Conservation (phyloP, 805 yeast genomes). For the Saccharomycopsis sp. region DNA sequence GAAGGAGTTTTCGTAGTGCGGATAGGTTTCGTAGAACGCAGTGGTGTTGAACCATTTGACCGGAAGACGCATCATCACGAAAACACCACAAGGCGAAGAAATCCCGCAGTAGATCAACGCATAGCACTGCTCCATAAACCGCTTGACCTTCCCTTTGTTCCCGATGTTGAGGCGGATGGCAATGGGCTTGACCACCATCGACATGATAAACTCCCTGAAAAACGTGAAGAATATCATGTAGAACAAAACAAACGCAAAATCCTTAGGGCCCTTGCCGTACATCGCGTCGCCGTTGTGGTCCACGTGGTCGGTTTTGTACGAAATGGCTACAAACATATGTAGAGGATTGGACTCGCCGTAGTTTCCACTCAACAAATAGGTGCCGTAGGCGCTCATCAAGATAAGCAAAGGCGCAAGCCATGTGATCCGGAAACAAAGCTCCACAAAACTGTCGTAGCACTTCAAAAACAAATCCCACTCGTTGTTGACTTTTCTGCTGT, state of each 20-base stretch:
- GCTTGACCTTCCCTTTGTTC: conserved; percentile 49
- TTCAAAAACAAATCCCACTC: conserved; percentile 14
- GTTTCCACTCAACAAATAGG: conserved; percentile 52
- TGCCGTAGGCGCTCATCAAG: conserved; percentile 33
- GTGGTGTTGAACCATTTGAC: conserved; percentile 86
- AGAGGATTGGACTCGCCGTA: conserved; percentile 53
- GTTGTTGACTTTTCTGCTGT: conserved; percentile 8
- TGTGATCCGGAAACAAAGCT: conserved; percentile 39
- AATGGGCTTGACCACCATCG: conserved; percentile 65
- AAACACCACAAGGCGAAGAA: conserved; percentile 81
- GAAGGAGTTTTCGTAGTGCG: conserved; percentile 68
- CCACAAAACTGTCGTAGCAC: conserved; percentile 15
- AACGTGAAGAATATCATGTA: conserved; percentile 87
- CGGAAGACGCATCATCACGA: conserved; percentile 77
- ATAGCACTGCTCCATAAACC: conserved; percentile 93
- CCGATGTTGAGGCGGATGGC: conserved; percentile 49
- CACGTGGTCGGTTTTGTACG: conserved; percentile 56
- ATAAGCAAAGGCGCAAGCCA: conserved; percentile 66
- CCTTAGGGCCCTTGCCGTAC: conserved; percentile 86
- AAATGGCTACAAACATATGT: conserved; percentile 54
- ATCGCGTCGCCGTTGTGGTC: conserved; percentile 37
- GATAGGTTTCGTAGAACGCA: conserved; percentile 72
- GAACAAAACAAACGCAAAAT: conserved; percentile 69
- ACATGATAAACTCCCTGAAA: conserved; percentile 86
- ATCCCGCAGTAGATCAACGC: conserved; percentile 72